Evolutionary conservation across 345 rosid genomes (phyloP), one percentile per base, ranked within the genome.

Genomic region (Draba incana): DNA sequence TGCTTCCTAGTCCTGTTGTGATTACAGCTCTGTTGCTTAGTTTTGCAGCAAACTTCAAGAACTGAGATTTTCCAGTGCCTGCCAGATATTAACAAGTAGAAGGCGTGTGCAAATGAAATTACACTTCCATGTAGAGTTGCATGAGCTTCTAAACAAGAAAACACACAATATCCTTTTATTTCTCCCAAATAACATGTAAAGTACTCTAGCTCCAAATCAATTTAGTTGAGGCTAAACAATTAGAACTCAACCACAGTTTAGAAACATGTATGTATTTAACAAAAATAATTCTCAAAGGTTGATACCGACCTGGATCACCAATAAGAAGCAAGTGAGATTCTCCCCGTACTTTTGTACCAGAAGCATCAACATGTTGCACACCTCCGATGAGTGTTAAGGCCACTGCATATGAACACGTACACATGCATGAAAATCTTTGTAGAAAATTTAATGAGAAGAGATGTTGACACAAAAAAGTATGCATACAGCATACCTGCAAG

Each of bases 61-160:
- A 90, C 78, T 88, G 99, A 61, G 99, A 91, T 81, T 93, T 93
- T 42, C 97, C 99, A 12, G 97, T 93, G 74, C 97, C 97, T 91
- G 84, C 41, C 64, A 81, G 62, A 54, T 55, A 44, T 54, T 10
- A 56, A 16, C 51, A 54, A 5, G 10, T 61, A 54, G 62, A 66
- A 16, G 11, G 45, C 2, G 4, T 48, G 6, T 35, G 10, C n/a
- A 2, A 6, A 10, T 44, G 55, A 49, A 42, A 51, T 9, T 1
- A 52, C 39, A 59, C 10, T 58, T 8, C 20, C 16, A 15, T 13
- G 33, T 25, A 50, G 23, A 48, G n/a, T 15, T 65, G 39, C 20
- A 50, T 57, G 31, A 28, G 31, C 6, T 39, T 16, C 56, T 49
- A 13, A 57, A 50, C 51, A 47, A 38, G 16, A 20, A 37, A 8